Evolutionary conservation across 1,284 basidiomycete species (phyloP).

Genomic region (Tylopilus orsonianus): DNA sequence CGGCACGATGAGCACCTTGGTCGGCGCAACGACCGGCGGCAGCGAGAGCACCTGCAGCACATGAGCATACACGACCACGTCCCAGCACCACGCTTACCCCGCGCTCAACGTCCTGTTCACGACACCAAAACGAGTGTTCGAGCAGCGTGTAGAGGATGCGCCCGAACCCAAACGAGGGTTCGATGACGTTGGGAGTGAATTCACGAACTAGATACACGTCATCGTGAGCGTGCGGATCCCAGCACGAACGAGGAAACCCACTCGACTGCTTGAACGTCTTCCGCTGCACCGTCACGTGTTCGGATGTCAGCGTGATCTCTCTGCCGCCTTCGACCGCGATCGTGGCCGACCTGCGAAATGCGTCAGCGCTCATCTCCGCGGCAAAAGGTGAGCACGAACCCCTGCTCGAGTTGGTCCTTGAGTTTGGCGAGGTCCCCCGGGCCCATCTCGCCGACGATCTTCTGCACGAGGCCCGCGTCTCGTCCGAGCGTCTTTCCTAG

Average conservation of each 20-base stretch:
- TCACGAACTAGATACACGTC: slow-evolving; percentile 65
- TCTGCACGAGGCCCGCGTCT: slow-evolving; percentile 75
- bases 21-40: slow-evolving; percentile 89
- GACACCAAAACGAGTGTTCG: slow-evolving; percentile 95
- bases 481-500: slow-evolving; percentile 91
- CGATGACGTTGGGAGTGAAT: slow-evolving; percentile 97
- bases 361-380: slow-evolving; percentile 15
- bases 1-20: slow-evolving; percentile 97
- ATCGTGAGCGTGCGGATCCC: slow-evolving; percentile 17
- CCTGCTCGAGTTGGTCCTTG: slow-evolving; percentile 72
- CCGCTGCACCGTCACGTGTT: slow-evolving; percentile 78
- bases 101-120: slow-evolving; percentile 88
- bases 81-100: slow-evolving; percentile 54
- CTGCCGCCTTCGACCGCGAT: slow-evolving; percentile 65
- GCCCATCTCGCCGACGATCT: slow-evolving; percentile 66
- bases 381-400: slow-evolving; percentile 46
- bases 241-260: slow-evolving; percentile 39
- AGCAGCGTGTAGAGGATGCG: slow-evolving; percentile 94
- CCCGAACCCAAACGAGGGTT: slow-evolving; percentile 97
- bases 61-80: too few relatives aligned
- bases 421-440: slow-evolving; percentile 70
- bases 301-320: slow-evolving; percentile 72
- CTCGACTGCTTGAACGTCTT: slow-evolving; percentile 90
- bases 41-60: slow-evolving; percentile 78
- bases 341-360: slow-evolving; percentile 41